Percentiles rank a stretch among this genome's conserved stretches.
Conservation (phyloP, 2,329 filamentous ascomycete species). For the Rutstroemia sp. region DNA sequence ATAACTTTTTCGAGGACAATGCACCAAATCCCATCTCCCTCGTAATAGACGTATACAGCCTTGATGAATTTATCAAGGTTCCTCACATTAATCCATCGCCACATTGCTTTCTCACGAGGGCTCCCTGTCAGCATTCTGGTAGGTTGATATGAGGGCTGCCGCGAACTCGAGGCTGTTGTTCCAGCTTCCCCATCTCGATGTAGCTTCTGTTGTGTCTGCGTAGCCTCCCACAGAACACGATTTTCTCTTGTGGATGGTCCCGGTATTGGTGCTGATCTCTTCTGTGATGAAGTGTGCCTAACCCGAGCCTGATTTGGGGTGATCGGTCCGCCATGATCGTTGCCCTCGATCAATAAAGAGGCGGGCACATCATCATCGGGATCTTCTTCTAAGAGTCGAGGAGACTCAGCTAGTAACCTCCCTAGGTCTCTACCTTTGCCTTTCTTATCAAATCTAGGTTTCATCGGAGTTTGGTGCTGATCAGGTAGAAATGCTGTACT, state of each 20-base stretch:
- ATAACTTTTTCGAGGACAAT: slow-evolving; percentile 52
- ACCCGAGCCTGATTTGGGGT: slow-evolving; percentile 20
- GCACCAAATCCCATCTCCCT: slow-evolving; percentile 61
- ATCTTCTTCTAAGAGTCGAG: slow-evolving; percentile 29
- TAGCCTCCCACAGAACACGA: slow-evolving; percentile 47
- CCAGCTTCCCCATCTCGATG: slow-evolving; percentile 31
- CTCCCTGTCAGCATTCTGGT: slow-evolving; percentile 41
- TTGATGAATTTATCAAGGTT: slow-evolving; percentile 63
- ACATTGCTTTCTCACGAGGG: slow-evolving; percentile 61
- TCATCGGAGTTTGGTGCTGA: slow-evolving; percentile 10
- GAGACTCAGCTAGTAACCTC: slow-evolving; percentile 27
- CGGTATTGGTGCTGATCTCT: slow-evolving; percentile 29
- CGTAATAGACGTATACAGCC: slow-evolving; percentile 63
- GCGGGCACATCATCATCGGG: slow-evolving; percentile 50
- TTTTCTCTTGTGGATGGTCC: slow-evolving; percentile 38
- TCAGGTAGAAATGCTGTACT: slow-evolving; percentile 26
- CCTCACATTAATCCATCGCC: slow-evolving; percentile 65
- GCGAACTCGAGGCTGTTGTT: background rate
- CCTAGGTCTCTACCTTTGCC: slow-evolving; percentile 8
- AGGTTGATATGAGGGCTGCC: slow-evolving; percentile 39
- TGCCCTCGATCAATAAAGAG: slow-evolving; percentile 53
- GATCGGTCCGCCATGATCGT: slow-evolving; percentile 28
- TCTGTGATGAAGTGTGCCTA: slow-evolving; percentile 12
- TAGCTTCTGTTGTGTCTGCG: slow-evolving; percentile 44
- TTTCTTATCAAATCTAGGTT: background rate